phyloP scores from a whole-genome alignment of 257 asterid species.

The Salvia rosmarinus region DNA sequence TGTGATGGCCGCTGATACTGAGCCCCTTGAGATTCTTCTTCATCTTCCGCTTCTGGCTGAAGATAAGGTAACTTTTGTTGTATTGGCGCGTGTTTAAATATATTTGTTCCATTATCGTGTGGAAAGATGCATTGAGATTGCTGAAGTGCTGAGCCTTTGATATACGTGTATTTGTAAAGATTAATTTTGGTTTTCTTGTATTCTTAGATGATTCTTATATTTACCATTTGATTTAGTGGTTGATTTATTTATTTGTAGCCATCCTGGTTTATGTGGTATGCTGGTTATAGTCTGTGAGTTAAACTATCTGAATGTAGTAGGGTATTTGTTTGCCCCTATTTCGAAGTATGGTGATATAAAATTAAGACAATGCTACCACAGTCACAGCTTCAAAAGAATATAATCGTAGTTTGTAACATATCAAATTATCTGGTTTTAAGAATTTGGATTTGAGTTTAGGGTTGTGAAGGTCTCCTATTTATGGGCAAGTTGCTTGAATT shows the following conservation, averaged over 20 bases:
- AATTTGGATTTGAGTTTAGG: neutral
- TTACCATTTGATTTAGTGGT: neutral
- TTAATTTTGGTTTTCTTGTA: neutral
- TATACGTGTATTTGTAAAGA: neutral
- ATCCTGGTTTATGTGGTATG: neutral
- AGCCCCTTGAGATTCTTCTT: conserved; percentile 93
- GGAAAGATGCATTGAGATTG: neutral
- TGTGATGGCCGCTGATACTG: conserved; percentile 94
- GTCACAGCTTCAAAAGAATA: neutral
- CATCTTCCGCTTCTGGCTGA: conserved; percentile 96
- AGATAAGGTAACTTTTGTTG: conserved; percentile 62
- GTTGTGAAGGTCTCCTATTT: neutral
- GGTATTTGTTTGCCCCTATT: too few species aligned
- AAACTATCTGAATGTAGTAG: neutral
- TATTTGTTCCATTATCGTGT: neutral
- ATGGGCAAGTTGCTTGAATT: neutral
- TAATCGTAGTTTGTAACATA: too few species aligned
- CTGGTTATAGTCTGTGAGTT: neutral
- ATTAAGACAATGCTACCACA: neutral
- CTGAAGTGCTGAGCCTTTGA: neutral
- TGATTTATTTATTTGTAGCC: neutral
- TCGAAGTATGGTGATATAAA: too few species aligned
- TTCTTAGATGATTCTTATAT: neutral
- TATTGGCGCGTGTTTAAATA: neutral
- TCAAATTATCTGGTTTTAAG: neutral